A percentile compares a stretch with the other conserved stretches of the same genome.
phyloP scores from a whole-genome alignment of 495 filamentous ascomycete genomes.

The Aspergillus heteromorphus region DNA sequence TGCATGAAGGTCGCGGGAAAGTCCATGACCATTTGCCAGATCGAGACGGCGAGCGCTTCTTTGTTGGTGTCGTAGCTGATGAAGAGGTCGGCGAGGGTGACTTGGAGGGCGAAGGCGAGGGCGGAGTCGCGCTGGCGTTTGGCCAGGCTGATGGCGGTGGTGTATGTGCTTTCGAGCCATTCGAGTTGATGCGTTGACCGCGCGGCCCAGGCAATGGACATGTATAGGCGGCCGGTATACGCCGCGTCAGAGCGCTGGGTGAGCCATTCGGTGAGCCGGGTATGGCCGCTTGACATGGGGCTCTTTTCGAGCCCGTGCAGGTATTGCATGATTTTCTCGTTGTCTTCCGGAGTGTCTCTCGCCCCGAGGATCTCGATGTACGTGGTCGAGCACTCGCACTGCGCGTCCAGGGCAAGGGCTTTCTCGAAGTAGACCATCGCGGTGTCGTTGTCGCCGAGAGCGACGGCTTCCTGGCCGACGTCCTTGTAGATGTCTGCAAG shows the following conservation, averaged over 20 bases:
- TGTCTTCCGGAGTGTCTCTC: neutral
- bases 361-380: neutral
- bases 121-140: neutral
- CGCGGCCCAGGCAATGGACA: neutral
- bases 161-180: neutral
- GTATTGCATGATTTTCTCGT: neutral
- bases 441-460: neutral
- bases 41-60: neutral
- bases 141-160: neutral
- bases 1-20: neutral
- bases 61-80: neutral
- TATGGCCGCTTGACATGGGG: too few relatives aligned
- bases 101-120: neutral
- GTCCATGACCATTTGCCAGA: neutral
- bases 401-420: neutral
- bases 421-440: neutral
- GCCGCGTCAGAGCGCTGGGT: neutral
- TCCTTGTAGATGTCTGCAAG: neutral
- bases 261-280: neutral
- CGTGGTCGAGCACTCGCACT: neutral
- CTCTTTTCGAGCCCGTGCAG: too few relatives aligned
- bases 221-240: neutral
- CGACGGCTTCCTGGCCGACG: neutral
- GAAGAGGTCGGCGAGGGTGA: neutral
- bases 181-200: neutral